A percentile compares a stretch with the other conserved stretches of the same genome.
Evolutionary conservation across 345 rosid genomes (phyloP).

Genomic region (Citrus sp.): DNA sequence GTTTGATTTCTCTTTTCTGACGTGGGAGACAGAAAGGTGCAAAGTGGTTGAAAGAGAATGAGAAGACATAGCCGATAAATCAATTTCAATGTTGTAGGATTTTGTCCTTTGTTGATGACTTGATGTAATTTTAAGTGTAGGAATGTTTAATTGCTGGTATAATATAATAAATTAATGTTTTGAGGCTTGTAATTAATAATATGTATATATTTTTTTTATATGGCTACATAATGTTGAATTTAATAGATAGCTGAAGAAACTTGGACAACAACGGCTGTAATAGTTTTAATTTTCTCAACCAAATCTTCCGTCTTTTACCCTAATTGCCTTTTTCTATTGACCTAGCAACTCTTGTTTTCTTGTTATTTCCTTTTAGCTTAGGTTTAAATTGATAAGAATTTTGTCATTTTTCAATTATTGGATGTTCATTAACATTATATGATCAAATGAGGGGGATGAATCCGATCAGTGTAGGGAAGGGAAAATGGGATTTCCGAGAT

Average conservation of each 20-base stretch:
- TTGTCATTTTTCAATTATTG: not conserved
- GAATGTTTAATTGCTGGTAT: no score
- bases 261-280: slow-evolving; percentile 27
- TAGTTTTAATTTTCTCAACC: slow-evolving; percentile 12
- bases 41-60: slow-evolving; percentile 21
- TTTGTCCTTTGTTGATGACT: not conserved
- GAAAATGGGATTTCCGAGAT: not conserved
- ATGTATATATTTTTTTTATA: no score
- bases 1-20: not conserved
- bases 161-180: no score
- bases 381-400: not conserved
- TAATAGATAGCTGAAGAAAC: slow-evolving; percentile 1
- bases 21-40: slow-evolving; percentile 22
- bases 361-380: not conserved
- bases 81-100: slow-evolving; percentile 6
- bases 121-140: not conserved
- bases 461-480: not conserved
- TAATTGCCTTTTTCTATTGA: not conserved
- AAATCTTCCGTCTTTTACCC: slow-evolving; percentile 23
- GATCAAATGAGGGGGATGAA: no score
- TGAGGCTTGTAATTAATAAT: no score
- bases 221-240: no score
- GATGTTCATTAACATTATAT: not conserved
- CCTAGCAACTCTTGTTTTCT: slow-evolving; percentile 13
- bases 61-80: slow-evolving; percentile 13